phyloP scores from a whole-genome alignment of 352 stramenopile genomes.

The Chrysophaeum taylorii region DNA sequence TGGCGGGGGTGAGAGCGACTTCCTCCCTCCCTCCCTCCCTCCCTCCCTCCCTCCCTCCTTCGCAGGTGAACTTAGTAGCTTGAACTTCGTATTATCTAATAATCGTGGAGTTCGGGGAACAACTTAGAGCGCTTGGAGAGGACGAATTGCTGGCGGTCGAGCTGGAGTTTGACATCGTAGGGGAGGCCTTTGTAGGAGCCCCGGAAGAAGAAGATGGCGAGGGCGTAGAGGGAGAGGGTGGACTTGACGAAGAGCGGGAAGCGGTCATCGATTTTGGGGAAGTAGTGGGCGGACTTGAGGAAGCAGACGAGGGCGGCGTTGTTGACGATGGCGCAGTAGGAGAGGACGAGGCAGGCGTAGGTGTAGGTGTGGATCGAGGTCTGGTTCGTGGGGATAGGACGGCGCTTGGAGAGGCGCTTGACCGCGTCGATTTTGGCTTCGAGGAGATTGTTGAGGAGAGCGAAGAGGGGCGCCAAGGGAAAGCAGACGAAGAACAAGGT shows the following conservation, averaged over 20 bases:
- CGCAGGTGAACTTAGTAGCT: too few species aligned
- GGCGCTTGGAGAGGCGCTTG: conserved; percentile 56
- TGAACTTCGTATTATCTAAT: too few species aligned
- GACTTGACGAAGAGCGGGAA: conserved; percentile 50
- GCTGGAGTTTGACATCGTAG: background rate
- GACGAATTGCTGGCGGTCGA: background rate
- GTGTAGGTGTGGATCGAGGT: conserved; percentile 53
- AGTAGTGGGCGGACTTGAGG: too few species aligned
- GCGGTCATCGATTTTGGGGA: conserved; percentile 54
- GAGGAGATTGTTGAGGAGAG: conserved; percentile 65
- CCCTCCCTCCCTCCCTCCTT: too few species aligned
- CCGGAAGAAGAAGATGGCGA: background rate
- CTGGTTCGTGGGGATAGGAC: conserved; percentile 33
- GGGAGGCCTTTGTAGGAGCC: background rate
- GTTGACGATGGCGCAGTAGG: conserved; percentile 59
- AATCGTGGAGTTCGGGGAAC: too few species aligned
- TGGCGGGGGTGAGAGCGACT: too few species aligned
- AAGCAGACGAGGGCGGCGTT: conserved; percentile 58
- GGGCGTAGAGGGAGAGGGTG: background rate
- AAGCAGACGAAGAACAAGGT: conserved; percentile 65
- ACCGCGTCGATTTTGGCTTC: conserved; percentile 63
- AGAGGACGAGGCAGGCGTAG: conserved; percentile 62
- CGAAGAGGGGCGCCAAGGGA: conserved; percentile 52
- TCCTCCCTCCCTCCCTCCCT: too few species aligned
- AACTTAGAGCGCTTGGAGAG: background rate